phyloP scores from a whole-genome alignment of 2,329 filamentous ascomycete species.

The Fusarium begoniae region DNA sequence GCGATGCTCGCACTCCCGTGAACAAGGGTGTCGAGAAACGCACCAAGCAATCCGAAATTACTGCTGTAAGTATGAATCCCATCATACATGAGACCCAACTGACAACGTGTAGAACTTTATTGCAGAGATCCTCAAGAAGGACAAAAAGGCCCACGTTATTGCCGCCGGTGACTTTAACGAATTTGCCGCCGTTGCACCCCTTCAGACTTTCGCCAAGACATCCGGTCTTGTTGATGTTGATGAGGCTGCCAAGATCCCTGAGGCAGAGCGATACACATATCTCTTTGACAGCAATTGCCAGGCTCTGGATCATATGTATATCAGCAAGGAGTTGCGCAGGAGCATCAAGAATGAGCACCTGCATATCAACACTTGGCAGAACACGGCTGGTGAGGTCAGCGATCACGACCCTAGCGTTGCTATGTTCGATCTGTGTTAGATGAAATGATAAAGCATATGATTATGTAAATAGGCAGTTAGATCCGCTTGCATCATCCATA shows the following conservation, averaged over 20 bases:
- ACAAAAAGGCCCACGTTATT: conserved; percentile 67
- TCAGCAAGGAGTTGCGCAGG: conserved; percentile 62
- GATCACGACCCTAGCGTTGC: conserved; percentile 78
- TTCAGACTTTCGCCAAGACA: conserved; percentile 61
- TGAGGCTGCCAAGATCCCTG: conserved; percentile 61
- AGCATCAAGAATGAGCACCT: conserved; percentile 69
- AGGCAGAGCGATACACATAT: conserved; percentile 74
- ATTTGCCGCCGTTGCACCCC: conserved; percentile 69
- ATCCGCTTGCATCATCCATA: not conserved
- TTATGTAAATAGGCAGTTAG: conserved; percentile 9
- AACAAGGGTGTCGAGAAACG: conserved; percentile 71
- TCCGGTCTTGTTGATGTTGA: conserved; percentile 71
- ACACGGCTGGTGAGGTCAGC: conserved; percentile 63
- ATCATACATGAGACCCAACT: not conserved
- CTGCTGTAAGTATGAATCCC: conserved; percentile 57
- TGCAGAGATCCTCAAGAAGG: conserved; percentile 63
- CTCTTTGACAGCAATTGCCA: conserved; percentile 75
- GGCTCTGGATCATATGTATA: conserved; percentile 75
- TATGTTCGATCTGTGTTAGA: conserved; percentile 66
- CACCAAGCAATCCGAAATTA: conserved; percentile 64
- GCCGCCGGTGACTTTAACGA: conserved; percentile 78
- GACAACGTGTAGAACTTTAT: conserved; percentile 58
- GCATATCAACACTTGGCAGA: conserved; percentile 76
- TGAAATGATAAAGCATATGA: not conserved
- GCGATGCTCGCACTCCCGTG: conserved; percentile 71